Conservation (phyloP, 768 basidiomycete genomes). For the Peribolospora baueri region DNA sequence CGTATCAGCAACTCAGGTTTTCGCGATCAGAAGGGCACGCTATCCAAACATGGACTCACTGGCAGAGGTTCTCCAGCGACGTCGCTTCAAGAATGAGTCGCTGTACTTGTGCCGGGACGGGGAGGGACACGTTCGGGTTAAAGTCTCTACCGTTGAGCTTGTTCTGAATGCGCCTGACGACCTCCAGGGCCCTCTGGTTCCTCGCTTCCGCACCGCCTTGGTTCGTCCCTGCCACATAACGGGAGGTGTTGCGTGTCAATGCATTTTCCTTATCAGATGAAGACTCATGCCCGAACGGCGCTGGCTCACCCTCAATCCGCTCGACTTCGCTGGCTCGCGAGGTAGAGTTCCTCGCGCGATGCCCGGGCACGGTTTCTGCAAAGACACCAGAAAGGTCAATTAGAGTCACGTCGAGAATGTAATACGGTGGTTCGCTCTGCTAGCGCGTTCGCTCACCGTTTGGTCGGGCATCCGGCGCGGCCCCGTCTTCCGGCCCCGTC, state of each 20-base stretch:
- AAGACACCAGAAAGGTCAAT: background rate
- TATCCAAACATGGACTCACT: slow-evolving; percentile 86
- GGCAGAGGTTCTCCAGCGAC: slow-evolving; percentile 78
- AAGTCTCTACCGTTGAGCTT: slow-evolving; percentile 92
- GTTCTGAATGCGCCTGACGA: slow-evolving; percentile 81
- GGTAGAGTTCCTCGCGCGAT: no score
- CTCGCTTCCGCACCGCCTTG: slow-evolving; percentile 31
- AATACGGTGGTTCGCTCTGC: slow-evolving; percentile 1
- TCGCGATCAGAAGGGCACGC: slow-evolving; percentile 10
- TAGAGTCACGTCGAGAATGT: background rate
- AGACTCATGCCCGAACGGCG: background rate
- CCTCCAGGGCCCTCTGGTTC: slow-evolving; percentile 68
- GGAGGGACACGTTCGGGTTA: slow-evolving; percentile 50
- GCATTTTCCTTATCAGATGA: background rate
- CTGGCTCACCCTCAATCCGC: slow-evolving; percentile 54
- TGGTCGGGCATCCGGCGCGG: background rate
- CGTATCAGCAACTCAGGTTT: background rate
- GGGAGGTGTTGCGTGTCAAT: background rate
- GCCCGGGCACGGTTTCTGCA: no score
- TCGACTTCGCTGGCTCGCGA: slow-evolving; percentile 48
- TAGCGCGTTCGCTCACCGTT: background rate
- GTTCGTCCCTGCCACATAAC: background rate
- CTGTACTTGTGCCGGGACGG: slow-evolving; percentile 67
- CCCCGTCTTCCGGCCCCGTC: background rate
- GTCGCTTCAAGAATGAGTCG: slow-evolving; percentile 82